Conservation (phyloP, 352 stramenopile genomes). For the Peronospora destructor region DNA sequence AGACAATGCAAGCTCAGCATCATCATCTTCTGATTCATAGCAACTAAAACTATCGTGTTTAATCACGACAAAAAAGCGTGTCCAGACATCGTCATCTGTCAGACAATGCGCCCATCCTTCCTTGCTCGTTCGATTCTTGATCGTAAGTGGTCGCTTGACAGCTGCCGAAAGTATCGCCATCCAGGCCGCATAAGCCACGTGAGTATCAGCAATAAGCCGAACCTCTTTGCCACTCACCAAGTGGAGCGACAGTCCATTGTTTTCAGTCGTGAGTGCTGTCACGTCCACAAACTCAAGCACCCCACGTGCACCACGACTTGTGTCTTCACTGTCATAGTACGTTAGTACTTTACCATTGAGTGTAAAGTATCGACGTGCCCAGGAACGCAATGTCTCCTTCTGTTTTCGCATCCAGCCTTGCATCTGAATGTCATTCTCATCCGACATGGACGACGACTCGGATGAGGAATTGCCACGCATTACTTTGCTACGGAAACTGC, state of each 20-base stretch:
- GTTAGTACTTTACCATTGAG: conserved; percentile 62
- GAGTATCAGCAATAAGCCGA: conserved; percentile 67
- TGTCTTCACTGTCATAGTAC: conserved; percentile 81
- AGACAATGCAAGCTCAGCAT: conserved; percentile 57
- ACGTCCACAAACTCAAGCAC: conserved; percentile 68
- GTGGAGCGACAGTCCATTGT: conserved; percentile 71
- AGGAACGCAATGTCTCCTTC: conserved; percentile 70
- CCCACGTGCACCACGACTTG: conserved; percentile 44
- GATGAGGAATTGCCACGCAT: conserved; percentile 58
- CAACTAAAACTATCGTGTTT: conserved; percentile 75
- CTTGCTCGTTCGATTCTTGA: conserved; percentile 51
- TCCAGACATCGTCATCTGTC: conserved; percentile 70
- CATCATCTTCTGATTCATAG: conserved; percentile 67
- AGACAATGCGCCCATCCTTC: conserved; percentile 70
- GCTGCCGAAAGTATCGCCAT: conserved; percentile 62
- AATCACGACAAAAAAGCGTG: conserved; percentile 64
- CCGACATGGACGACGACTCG: conserved; percentile 43
- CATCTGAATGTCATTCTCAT: conserved; percentile 74
- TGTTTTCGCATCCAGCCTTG: conserved; percentile 82
- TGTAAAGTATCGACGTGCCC: conserved; percentile 64
- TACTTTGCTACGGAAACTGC: conserved; percentile 45
- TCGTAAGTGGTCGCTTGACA: conserved; percentile 46
- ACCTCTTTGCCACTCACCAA: conserved; percentile 61
- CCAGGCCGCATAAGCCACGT: conserved; percentile 73
- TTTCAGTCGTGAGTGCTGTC: conserved; percentile 59